Conservation (phyloP, 768 basidiomycete species). For the Collybia sp. region DNA sequence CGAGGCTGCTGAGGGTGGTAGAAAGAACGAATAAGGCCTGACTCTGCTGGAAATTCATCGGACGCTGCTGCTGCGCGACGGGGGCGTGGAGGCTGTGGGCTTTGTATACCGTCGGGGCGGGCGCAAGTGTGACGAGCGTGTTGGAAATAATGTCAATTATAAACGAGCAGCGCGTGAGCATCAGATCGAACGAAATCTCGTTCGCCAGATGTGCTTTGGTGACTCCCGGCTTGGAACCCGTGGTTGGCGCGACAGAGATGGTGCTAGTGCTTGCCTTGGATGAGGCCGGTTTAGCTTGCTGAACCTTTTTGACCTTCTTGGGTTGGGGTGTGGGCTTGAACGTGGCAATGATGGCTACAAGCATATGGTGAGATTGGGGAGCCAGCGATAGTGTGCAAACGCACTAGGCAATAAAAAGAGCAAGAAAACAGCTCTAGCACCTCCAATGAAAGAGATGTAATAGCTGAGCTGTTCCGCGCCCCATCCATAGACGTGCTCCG, state of each 20-base stretch:
- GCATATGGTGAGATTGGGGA: neutral
- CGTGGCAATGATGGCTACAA: constrained; percentile 49
- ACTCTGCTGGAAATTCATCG: constrained; percentile 12
- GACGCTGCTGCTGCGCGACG: constrained; percentile 1
- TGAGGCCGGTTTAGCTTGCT: constrained; percentile 6
- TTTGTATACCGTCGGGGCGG: constrained; percentile 33
- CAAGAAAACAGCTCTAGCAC: constrained; percentile 53
- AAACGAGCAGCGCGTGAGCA: constrained; percentile 56
- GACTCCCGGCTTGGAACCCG: constrained; percentile 34
- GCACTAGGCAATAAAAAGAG: constrained; percentile 40
- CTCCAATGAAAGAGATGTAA: constrained; percentile 69
- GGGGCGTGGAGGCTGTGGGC: constrained; percentile 14
- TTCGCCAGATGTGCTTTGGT: constrained; percentile 50
- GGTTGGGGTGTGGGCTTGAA: constrained; percentile 45
- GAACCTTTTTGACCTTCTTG: constrained; percentile 8
- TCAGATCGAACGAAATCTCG: constrained; percentile 70
- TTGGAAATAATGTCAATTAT: constrained; percentile 65
- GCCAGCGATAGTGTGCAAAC: constrained; percentile 11
- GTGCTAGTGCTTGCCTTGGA: neutral
- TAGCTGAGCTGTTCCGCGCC: constrained; percentile 68
- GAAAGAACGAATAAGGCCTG: constrained; percentile 57
- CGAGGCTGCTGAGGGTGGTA: constrained; percentile 54
- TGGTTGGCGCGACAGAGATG: constrained; percentile 6
- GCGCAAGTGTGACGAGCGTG: constrained; percentile 48
- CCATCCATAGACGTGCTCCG: constrained; percentile 70